Percentiles rank a stretch among this genome's conserved stretches.
phyloP scores from a whole-genome alignment of 306 rosid species.

The Vicia sativa region DNA sequence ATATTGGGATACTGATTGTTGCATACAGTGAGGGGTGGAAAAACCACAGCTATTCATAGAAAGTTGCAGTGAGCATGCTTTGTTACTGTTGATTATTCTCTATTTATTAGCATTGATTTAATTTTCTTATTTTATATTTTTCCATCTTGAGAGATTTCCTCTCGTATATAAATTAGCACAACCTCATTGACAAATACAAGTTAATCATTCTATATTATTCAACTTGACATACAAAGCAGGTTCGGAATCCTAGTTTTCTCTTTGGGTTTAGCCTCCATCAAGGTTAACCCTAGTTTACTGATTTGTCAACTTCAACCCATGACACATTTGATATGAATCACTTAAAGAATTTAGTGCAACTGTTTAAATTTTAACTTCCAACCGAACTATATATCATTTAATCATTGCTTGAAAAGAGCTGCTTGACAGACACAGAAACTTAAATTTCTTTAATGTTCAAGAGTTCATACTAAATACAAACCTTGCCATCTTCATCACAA shows the following conservation, averaged over 20 bases:
- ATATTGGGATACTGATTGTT: slow-evolving; percentile 15
- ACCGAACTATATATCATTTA: slow-evolving; percentile 2
- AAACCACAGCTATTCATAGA: background rate
- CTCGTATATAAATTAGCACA: too few species aligned
- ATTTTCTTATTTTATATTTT: too few species aligned
- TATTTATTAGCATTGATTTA: too few species aligned
- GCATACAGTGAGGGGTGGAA: slow-evolving; percentile 1
- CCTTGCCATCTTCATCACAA: slow-evolving; percentile 60
- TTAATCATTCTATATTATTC: too few species aligned
- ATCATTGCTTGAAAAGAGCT: background rate
- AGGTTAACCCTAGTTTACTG: background rate
- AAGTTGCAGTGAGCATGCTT: slow-evolving; percentile 25
- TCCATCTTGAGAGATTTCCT: too few species aligned
- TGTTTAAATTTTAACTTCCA: slow-evolving; percentile 6
- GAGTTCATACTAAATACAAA: slow-evolving; percentile 47
- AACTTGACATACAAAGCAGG: too few species aligned
- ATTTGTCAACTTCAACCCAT: background rate
- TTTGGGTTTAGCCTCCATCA: too few species aligned
- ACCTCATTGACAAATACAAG: too few species aligned
- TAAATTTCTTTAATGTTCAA: slow-evolving; percentile 9
- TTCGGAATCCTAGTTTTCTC: too few species aligned
- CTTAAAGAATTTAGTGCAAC: slow-evolving; percentile 15
- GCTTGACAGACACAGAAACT: slow-evolving; percentile 18
- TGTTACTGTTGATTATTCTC: background rate
- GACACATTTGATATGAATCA: slow-evolving; percentile 23